phyloP scores from a whole-genome alignment of 306 rosid genomes.

The Heteromeles arbutifolia region DNA sequence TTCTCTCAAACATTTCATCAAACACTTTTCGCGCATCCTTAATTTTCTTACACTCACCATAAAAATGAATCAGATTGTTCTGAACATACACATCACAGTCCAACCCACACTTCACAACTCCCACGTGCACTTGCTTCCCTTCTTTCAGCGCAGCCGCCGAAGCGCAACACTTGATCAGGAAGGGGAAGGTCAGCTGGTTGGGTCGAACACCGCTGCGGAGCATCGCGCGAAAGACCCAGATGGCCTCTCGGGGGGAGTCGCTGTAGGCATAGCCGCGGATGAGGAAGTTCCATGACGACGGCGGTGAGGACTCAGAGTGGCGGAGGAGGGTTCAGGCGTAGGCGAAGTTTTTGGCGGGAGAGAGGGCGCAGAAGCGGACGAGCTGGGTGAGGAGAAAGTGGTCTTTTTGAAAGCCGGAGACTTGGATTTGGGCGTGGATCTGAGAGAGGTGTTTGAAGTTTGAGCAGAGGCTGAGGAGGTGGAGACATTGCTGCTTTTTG shows the following conservation, averaged over 20 bases:
- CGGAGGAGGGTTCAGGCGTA: slow-evolving; percentile 46
- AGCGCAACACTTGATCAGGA: slow-evolving; percentile 67
- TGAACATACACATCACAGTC: slow-evolving; percentile 63
- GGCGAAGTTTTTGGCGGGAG: slow-evolving; percentile 41
- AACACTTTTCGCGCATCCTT: slow-evolving; percentile 42
- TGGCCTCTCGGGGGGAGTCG: slow-evolving; percentile 41
- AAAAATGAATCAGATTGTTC: slow-evolving; percentile 55
- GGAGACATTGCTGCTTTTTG: slow-evolving; percentile 45
- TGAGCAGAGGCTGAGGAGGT: slow-evolving; percentile 38
- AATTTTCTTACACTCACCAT: slow-evolving; percentile 62
- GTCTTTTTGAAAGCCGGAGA: slow-evolving; percentile 49
- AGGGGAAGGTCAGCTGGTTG: slow-evolving; percentile 66
- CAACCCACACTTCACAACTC: slow-evolving; percentile 54
- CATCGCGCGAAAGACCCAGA: slow-evolving; percentile 52
- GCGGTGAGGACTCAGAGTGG: slow-evolving; percentile 22
- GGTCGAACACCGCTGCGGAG: slow-evolving; percentile 39
- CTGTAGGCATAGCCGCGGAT: slow-evolving; percentile 63
- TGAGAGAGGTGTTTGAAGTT: slow-evolving; percentile 49
- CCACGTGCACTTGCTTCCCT: slow-evolving; percentile 65
- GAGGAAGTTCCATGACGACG: slow-evolving; percentile 66
- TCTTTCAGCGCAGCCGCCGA: slow-evolving; percentile 24
- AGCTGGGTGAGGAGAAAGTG: slow-evolving; percentile 46
- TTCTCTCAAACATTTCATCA: slow-evolving; percentile 62
- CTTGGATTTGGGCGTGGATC: slow-evolving; percentile 58
- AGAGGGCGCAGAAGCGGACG: slow-evolving; percentile 46